These are phyloP conservation scores for Ophiostoma ips DNA, from an alignment of 2,329 filamentous ascomycete species.

Conservation along the genomic window DNA sequence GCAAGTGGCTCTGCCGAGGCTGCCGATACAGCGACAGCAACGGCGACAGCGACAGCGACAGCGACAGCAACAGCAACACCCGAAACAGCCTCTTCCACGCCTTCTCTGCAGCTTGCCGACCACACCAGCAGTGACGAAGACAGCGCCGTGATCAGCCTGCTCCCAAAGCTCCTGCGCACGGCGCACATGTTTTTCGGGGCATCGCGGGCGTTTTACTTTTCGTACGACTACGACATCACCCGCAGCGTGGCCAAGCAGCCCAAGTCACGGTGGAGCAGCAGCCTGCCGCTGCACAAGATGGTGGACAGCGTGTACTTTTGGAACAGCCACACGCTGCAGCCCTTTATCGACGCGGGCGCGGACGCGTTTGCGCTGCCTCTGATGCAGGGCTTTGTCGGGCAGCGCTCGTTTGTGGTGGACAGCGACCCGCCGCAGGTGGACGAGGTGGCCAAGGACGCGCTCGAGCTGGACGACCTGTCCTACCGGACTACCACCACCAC, in stretches of 20 bases:
- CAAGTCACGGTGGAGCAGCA: slow-evolving; percentile 25
- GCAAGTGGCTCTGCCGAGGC: too few relatives aligned
- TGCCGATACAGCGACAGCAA: too few relatives aligned
- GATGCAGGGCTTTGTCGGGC: slow-evolving; percentile 90
- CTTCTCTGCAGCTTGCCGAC: neutral
- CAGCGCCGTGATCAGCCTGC: slow-evolving; percentile 38
- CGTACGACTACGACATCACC: slow-evolving; percentile 88
- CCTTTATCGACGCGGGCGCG: slow-evolving; percentile 62
- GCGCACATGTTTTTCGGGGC: slow-evolving; percentile 72
- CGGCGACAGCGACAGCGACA: too few relatives aligned
- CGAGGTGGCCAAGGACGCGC: slow-evolving; percentile 27
- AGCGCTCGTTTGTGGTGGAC: slow-evolving; percentile 65
- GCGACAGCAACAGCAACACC: neutral
- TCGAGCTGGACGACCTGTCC: slow-evolving; percentile 25
- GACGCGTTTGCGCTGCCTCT: slow-evolving; percentile 63
- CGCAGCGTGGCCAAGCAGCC: slow-evolving; percentile 36
- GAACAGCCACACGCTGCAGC: slow-evolving; percentile 63
- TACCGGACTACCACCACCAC: too few relatives aligned
- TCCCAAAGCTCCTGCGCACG: slow-evolving; percentile 75
- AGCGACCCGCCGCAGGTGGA: slow-evolving; percentile 42
- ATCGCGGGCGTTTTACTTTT: slow-evolving; percentile 82
- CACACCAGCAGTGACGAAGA: slow-evolving; percentile 6
- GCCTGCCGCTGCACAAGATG: slow-evolving; percentile 51
- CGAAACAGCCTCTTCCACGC: slow-evolving; percentile 1
- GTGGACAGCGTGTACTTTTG: slow-evolving; percentile 80